A percentile compares a stretch with the other conserved stretches of the same genome.
These are phyloP conservation scores for Trichoderma asperellum DNA, from an alignment of 2,329 filamentous ascomycete species.

Conservation along the genomic window DNA sequence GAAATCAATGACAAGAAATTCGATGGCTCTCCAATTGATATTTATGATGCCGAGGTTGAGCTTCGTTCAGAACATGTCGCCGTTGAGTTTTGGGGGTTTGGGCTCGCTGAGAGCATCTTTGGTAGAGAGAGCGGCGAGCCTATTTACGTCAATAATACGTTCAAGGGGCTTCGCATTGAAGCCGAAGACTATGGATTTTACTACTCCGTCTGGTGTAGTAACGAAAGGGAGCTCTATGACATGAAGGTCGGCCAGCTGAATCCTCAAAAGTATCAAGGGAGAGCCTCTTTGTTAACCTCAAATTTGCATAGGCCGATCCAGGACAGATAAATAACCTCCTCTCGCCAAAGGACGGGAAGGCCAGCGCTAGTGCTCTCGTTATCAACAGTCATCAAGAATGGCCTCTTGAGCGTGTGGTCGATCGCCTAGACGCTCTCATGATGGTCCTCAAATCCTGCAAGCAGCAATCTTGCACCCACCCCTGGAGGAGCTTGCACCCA, in stretches of 20 bases:
- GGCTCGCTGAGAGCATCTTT: slow-evolving; percentile 44
- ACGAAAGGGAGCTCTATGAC: slow-evolving; percentile 69
- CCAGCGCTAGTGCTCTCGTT: slow-evolving; percentile 36
- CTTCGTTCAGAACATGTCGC: slow-evolving; percentile 55
- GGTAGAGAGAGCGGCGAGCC: slow-evolving; percentile 29
- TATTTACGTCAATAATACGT: slow-evolving; percentile 54
- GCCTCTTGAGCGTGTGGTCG: slow-evolving; percentile 45
- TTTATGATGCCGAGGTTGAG: slow-evolving; percentile 38
- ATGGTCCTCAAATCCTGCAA: slow-evolving; percentile 66
- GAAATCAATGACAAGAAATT: slow-evolving; percentile 50
- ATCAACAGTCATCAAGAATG: slow-evolving; percentile 32
- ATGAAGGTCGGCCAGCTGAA: slow-evolving; percentile 46
- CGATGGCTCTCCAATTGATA: slow-evolving; percentile 59
- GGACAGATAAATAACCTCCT: slow-evolving; percentile 54
- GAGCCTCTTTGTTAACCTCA: slow-evolving; percentile 17
- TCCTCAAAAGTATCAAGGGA: not conserved
- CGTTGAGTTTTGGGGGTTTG: slow-evolving; percentile 60
- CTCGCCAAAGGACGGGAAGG: slow-evolving; percentile 31
- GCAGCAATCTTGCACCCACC: slow-evolving; percentile 55
- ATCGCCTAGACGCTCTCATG: slow-evolving; percentile 60
- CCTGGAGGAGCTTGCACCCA: slow-evolving; percentile 62
- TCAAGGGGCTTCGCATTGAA: slow-evolving; percentile 63
- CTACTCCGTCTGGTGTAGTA: slow-evolving; percentile 71
- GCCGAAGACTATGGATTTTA: slow-evolving; percentile 61
- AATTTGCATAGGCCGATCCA: slow-evolving; percentile 51